Percentiles rank a stretch among this genome's conserved stretches.
phyloP scores from a whole-genome alignment of 495 filamentous ascomycete genomes.

The Tuber aestivum region DNA sequence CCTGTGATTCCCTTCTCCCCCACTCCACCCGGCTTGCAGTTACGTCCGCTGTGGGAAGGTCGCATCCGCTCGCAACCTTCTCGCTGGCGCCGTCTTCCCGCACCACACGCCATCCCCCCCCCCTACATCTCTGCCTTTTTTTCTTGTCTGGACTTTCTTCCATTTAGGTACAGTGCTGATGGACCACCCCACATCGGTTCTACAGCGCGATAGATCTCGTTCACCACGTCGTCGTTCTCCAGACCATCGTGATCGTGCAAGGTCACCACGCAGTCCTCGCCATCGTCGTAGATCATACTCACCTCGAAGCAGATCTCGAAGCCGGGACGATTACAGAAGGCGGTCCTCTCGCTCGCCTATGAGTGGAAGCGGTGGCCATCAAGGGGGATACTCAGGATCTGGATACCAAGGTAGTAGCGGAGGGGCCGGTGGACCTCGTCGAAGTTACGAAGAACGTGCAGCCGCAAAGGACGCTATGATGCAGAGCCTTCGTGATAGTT shows the following conservation, averaged over 20 bases:
- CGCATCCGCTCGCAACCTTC: slow-evolving; percentile 43
- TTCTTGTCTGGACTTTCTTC: slow-evolving; percentile 47
- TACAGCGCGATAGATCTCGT: slow-evolving; percentile 88
- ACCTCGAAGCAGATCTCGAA: slow-evolving; percentile 85
- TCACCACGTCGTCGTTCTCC: slow-evolving; percentile 77
- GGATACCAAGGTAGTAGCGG: slow-evolving; percentile 57
- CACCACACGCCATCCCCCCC: slow-evolving; percentile 43
- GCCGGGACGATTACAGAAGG: slow-evolving; percentile 80
- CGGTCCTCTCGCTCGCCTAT: slow-evolving; percentile 77
- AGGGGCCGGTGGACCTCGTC: slow-evolving; percentile 58
- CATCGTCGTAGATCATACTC: slow-evolving; percentile 81
- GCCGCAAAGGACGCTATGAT: slow-evolving; percentile 91
- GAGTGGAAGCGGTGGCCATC: slow-evolving; percentile 63
- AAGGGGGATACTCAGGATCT: slow-evolving; percentile 55
- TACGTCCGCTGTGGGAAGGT: slow-evolving; percentile 40
- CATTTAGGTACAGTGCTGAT: slow-evolving; percentile 46
- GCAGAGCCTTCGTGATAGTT: slow-evolving; percentile 83
- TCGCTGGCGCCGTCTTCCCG: slow-evolving; percentile 43
- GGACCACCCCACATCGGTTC: slow-evolving; percentile 43
- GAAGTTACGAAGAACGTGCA: slow-evolving; percentile 76
- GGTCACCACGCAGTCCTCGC: slow-evolving; percentile 59
- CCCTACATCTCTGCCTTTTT: slow-evolving; percentile 41
- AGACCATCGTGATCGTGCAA: slow-evolving; percentile 44
- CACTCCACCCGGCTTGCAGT: slow-evolving; percentile 40
- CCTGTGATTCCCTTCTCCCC: slow-evolving; percentile 46